phyloP scores from a whole-genome alignment of 2,329 filamentous ascomycete species.

The Alternaria longipes region DNA sequence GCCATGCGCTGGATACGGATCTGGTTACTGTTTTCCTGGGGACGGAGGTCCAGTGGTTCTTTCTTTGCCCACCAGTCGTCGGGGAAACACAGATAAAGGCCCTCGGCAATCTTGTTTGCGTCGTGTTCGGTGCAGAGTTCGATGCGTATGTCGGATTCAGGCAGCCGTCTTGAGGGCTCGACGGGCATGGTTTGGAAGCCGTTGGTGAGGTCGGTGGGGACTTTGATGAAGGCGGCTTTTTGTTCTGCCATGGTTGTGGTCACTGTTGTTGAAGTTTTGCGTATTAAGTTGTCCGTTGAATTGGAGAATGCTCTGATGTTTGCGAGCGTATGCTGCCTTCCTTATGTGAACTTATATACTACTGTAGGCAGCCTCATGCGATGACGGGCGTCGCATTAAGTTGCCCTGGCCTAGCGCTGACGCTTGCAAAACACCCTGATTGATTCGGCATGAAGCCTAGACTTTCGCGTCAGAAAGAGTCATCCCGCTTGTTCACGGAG shows the following conservation, averaged over 20 bases:
- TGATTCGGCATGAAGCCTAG: neutral
- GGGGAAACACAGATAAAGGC: slow-evolving; percentile 39
- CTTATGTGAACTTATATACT: neutral
- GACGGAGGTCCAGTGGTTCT: slow-evolving; percentile 33
- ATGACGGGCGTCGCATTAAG: neutral
- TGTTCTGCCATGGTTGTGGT: slow-evolving; percentile 17
- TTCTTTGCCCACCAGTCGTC: slow-evolving; percentile 30
- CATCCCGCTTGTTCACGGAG: neutral
- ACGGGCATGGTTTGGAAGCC: slow-evolving; percentile 32
- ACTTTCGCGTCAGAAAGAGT: neutral
- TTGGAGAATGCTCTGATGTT: accelerated
- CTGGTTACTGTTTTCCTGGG: neutral
- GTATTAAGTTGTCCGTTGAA: accelerated
- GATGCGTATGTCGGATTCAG: slow-evolving; percentile 28
- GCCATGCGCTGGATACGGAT: slow-evolving; percentile 32
- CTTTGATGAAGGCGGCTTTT: slow-evolving; percentile 30
- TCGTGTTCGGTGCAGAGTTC: slow-evolving; percentile 31
- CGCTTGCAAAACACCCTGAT: neutral
- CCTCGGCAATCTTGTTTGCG: slow-evolving; percentile 33
- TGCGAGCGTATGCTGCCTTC: too few relatives aligned
- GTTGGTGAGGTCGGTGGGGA: slow-evolving; percentile 7
- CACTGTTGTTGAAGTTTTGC: neutral
- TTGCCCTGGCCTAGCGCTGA: neutral
- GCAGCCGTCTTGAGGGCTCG: slow-evolving; percentile 27
- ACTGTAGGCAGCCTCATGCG: neutral